A percentile compares a stretch with the other conserved stretches of the same genome.
phyloP scores from a whole-genome alignment of 139 green algal species.

The Chlamydomonas sp. region DNA sequence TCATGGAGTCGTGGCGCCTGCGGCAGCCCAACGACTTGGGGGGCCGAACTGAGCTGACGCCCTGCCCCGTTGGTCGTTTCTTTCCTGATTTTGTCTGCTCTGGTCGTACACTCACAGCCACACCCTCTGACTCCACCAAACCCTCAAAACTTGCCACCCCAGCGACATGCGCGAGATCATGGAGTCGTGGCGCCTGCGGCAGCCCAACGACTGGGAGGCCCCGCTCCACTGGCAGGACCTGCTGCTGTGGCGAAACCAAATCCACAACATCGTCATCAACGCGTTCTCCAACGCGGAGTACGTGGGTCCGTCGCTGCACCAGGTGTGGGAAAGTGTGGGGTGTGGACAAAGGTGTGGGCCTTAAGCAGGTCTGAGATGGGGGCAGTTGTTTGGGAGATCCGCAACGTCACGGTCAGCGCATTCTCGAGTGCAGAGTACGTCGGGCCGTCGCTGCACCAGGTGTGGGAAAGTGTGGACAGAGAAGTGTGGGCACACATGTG shows the following conservation, averaged over 20 bases:
- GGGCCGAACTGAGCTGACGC: no score
- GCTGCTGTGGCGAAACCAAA: constrained; percentile 92
- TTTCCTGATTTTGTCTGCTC: no score
- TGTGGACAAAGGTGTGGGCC: constrained; percentile 20
- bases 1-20: no score
- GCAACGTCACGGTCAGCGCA: constrained; percentile 88
- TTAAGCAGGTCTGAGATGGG: constrained; percentile 19
- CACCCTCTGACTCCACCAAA: background rate
- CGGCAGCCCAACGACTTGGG: no score
- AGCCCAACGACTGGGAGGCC: constrained; percentile 91
- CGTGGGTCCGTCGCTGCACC: constrained; percentile 18
- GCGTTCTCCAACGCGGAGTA: constrained; percentile 57
- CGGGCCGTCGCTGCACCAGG: constrained; percentile 17
- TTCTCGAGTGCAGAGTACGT: constrained; percentile 50
- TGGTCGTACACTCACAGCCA: background rate
- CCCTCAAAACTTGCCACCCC: no score
- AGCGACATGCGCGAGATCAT: constrained; percentile 7
- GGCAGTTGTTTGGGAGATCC: constrained; percentile 67
- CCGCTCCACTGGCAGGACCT: constrained; percentile 84
- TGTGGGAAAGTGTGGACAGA: no score
- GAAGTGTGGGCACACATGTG: constrained; percentile 25
- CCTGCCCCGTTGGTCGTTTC: no score
- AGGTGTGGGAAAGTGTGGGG: no score
- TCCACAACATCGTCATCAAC: constrained; percentile 93
- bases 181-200: constrained; percentile 51